Percentiles rank a stretch among this genome's conserved stretches.
Evolutionary conservation across 257 asterid genomes (phyloP).

Genomic region (Nicotiana knightiana): DNA sequence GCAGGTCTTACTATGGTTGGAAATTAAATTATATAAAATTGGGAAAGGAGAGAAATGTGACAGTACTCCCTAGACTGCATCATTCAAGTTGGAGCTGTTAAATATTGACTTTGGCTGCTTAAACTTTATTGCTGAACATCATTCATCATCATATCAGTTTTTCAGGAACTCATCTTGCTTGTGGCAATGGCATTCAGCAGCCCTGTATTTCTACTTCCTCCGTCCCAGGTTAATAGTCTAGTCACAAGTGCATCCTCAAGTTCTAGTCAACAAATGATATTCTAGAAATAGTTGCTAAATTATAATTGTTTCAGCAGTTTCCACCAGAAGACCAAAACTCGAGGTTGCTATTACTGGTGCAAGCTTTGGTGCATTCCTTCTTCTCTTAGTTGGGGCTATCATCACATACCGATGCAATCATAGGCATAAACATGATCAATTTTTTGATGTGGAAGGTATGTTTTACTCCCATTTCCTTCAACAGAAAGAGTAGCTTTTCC

Average conservation of each 20-base stretch:
- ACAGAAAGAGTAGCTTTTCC: background rate
- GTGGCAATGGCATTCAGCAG: constrained; percentile 52
- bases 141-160: constrained; percentile 39
- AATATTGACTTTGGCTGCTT: background rate
- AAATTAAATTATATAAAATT: too few species aligned
- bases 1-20: background rate
- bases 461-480: background rate
- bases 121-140: background rate
- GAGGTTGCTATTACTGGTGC: constrained; percentile 44
- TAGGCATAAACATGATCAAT: constrained; percentile 33
- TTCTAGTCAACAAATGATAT: background rate
- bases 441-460: constrained; percentile 69
- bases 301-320: constrained; percentile 33
- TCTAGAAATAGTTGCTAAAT: background rate
- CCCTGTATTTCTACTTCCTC: constrained; percentile 71
- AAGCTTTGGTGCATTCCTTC: constrained; percentile 53
- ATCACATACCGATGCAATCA: constrained; percentile 37
- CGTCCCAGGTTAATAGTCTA: constrained; percentile 39
- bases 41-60: background rate
- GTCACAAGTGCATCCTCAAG: background rate
- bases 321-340: constrained; percentile 49
- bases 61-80: background rate
- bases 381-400: constrained; percentile 56
- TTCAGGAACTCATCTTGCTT: constrained; percentile 59
- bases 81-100: constrained; percentile 4